A percentile compares a stretch with the other conserved stretches of the same genome.
Conservation (phyloP, 1,284 basidiomycete species). For the Tremellales sp. region DNA sequence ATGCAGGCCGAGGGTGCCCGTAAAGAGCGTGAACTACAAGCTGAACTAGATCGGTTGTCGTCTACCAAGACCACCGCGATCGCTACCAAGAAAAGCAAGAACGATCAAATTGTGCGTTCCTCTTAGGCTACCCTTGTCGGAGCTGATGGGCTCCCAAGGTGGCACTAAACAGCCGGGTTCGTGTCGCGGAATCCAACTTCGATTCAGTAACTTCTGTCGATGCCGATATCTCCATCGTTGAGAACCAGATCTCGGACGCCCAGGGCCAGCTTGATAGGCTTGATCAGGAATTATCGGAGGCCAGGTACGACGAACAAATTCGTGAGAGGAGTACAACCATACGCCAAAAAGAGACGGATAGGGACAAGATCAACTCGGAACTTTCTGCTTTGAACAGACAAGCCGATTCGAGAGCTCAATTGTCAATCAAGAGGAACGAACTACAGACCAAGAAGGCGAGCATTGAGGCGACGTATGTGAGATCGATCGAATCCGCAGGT, state of each 20-base stretch:
- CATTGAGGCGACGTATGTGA: slow-evolving; percentile 61
- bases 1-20: slow-evolving; percentile 29
- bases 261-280: slow-evolving; percentile 57
- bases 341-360: slow-evolving; percentile 62
- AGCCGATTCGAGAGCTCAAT: slow-evolving; percentile 73
- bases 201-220: slow-evolving; percentile 59
- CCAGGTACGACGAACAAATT: slow-evolving; percentile 69
- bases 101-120: slow-evolving; percentile 61
- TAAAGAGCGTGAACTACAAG: slow-evolving; percentile 41
- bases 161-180: slow-evolving; percentile 43
- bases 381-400: slow-evolving; percentile 71
- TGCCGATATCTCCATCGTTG: slow-evolving; percentile 58
- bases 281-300: slow-evolving; percentile 58
- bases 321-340: slow-evolving; percentile 57
- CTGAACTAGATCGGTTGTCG: slow-evolving; percentile 35
- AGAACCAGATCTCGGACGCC: slow-evolving; percentile 67
- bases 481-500: slow-evolving; percentile 1
- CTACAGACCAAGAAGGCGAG: slow-evolving; percentile 62
- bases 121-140: not conserved
- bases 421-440: slow-evolving; percentile 72
- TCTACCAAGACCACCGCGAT: slow-evolving; percentile 28
- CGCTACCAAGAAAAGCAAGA: slow-evolving; percentile 45
- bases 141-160: slow-evolving; percentile 51
- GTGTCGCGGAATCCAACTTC: slow-evolving; percentile 55
- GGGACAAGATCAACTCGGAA: slow-evolving; percentile 70